These are phyloP conservation scores for Trichoderma sp. DNA, from an alignment of 2,329 filamentous ascomycete species.

Conservation along the genomic window DNA sequence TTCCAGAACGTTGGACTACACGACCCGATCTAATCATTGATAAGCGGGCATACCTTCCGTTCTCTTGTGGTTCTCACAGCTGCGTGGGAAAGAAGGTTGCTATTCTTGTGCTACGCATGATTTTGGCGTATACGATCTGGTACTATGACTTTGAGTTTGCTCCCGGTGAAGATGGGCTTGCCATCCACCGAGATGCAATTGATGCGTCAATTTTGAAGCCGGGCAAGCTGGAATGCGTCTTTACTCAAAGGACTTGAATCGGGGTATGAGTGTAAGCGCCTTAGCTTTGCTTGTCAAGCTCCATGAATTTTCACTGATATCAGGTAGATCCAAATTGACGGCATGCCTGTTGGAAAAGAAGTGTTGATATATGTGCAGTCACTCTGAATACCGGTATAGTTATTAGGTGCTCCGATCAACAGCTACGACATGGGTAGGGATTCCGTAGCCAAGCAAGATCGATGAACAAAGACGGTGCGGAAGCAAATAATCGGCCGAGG, in stretches of 20 bases:
- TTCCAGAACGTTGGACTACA: slow-evolving; percentile 27
- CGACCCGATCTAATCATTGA: slow-evolving; percentile 24
- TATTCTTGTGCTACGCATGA: background rate
- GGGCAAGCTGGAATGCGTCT: slow-evolving; percentile 6
- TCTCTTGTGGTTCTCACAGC: slow-evolving; percentile 16
- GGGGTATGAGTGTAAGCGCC: background rate
- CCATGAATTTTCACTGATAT: no score
- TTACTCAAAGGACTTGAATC: background rate
- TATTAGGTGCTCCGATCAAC: background rate
- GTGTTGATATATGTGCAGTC: no score
- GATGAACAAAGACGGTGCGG: background rate
- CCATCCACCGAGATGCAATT: slow-evolving; percentile 1
- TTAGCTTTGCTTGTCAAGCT: background rate
- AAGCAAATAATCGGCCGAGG: background rate
- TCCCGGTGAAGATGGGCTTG: slow-evolving; percentile 12
- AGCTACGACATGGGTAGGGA: background rate
- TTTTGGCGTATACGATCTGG: slow-evolving; percentile 10
- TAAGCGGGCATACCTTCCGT: slow-evolving; percentile 20
- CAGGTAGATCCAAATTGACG: background rate
- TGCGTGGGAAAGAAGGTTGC: slow-evolving; percentile 18
- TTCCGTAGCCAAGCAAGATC: background rate
- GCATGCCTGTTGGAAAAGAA: background rate
- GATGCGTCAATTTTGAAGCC: slow-evolving; percentile 13
- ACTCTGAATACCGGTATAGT: background rate
- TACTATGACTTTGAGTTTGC: slow-evolving; percentile 17